Base-by-base conservation (phyloP, 306 rosid species). In the Trifolium repens region DNA sequence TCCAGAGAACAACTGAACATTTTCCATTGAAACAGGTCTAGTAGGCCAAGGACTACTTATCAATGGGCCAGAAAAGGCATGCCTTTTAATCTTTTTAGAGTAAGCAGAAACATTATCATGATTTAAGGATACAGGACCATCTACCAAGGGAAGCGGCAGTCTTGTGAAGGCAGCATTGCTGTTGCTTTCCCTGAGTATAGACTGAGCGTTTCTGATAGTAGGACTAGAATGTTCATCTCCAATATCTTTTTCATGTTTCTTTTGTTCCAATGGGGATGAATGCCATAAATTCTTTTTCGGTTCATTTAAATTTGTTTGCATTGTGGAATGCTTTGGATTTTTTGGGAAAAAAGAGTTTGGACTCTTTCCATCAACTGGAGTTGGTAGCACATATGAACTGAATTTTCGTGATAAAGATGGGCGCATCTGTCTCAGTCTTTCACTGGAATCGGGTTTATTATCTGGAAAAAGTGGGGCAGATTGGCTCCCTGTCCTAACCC, bases 391-490 rank as follows among this genome's bases (percentile, higher is more conserved):
- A 67, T 94, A 94, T 0, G 98, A 84, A 79, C 84, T 84, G 84
- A 92, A 92, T 85, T 85, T 90, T 67, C 92, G 85, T 7, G 97
- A 71, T 52, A 90, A 84, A 72, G 99, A 89, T 9, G 90, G 97
- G 59, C 75, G 96, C 84, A 84, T 34, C 39, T 85, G 91, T 71
- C 88, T 83, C 74, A 84, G 58, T 78, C 86, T 92, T 82, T 90
- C 99, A 50, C 83, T 81, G 22, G 82, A 66, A 80, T 88, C 97
- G 35, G 84, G 85, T 69, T 82, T 86, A 76, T 73, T 82, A 57
- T 89, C 97, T 4, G 89, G 72, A 80, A 88, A 89, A 73, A 96
- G 96, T 53, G 99, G 99, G 75, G 99, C 98, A 16, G 99, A 96
- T 82, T 92, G 98, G 88, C 92, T 92, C 69, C 71, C 88, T 7